Base-by-base conservation (phyloP, 2,329 filamentous ascomycete genomes). In the Parastagonospora avenae region DNA sequence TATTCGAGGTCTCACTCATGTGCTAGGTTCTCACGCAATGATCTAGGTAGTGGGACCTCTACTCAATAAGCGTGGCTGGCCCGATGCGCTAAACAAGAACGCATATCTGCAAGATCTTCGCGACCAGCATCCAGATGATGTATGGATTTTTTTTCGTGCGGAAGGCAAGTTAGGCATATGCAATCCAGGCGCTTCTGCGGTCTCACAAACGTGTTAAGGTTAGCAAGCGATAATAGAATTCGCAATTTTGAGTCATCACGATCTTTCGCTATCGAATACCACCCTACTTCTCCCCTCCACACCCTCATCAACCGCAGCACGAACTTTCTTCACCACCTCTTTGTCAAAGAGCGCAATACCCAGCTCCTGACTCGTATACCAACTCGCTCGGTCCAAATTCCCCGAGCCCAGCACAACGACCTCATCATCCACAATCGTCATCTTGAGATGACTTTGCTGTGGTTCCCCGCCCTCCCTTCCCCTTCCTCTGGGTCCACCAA, bases 321-420 rank as follows among this genome's bases (percentile, higher is more conserved):
- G 49, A 12, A 80, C 64, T 8, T 55, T 59, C 12, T 52, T 50
- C 8, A 77, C 77, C 32, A 82, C 60, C 0, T 70, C 67, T 7
- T 47, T 60, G 4, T 75, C 77, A 44, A 81, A 79, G 37, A 85
- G 77, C 1, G 80, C 80, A 28, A 94, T 77, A 1, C 90, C 90
- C 16, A 94, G 76, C 74, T 95, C 91, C 73, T 94, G 91, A 70
- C 89, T 92, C 4, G 91, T 94, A 73, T 85, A 92, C 89, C 89
- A 94, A 67, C 89, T 92, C 7, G 91, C 90, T 1, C 90, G 82
- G 73, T 95, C 91, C 80, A 92, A 85, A 68, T 95, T 95, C 1
- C 90, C 90, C 14, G 89, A 92, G 0, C 91, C 91, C 2, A 94
- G 75, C 1, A 94, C 79, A 1, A 87, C 78, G 15, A 85, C 84